Conservation (phyloP, 2,329 filamentous ascomycete species). For the Graphilbum ipis-grandicollis region DNA sequence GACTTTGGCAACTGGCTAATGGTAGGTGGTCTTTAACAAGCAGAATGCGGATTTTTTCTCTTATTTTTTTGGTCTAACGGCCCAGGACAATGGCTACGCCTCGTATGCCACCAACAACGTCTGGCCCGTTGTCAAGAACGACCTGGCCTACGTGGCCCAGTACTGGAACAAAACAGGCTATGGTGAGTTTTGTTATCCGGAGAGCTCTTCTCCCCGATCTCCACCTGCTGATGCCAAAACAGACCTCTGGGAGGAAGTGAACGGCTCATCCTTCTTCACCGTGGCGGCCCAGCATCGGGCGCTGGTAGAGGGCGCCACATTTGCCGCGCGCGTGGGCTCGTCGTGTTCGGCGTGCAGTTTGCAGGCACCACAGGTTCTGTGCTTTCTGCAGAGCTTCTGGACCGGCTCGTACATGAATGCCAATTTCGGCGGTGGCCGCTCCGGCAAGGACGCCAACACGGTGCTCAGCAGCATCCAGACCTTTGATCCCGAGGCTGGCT, state of each 20-base stretch:
- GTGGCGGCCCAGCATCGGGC: slow-evolving; percentile 50
- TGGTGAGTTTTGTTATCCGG: slow-evolving; percentile 18
- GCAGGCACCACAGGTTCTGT: slow-evolving; percentile 53
- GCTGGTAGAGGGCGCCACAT: slow-evolving; percentile 46
- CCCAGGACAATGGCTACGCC: slow-evolving; percentile 37
- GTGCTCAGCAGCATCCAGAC: slow-evolving; percentile 48
- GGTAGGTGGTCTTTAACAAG: too few relatives aligned
- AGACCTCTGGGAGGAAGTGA: slow-evolving; percentile 68
- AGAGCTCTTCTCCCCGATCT: too few relatives aligned
- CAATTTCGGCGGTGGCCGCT: slow-evolving; percentile 34
- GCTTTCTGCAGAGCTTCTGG: slow-evolving; percentile 64
- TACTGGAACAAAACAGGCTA: slow-evolving; percentile 53
- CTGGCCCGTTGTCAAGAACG: slow-evolving; percentile 62
- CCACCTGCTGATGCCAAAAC: not conserved
- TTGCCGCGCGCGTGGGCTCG: slow-evolving; percentile 47
- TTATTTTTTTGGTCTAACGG: not conserved
- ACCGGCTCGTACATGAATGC: slow-evolving; percentile 44
- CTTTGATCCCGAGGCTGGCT: slow-evolving; percentile 50
- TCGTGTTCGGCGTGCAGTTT: slow-evolving; percentile 39
- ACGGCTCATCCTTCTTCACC: slow-evolving; percentile 67
- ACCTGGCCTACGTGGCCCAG: slow-evolving; percentile 56
- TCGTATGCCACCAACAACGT: slow-evolving; percentile 35
- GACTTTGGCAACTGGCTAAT: slow-evolving; percentile 53
- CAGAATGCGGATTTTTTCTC: too few relatives aligned
- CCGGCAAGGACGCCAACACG: slow-evolving; percentile 56